Base-by-base conservation (phyloP, 2,329 filamentous ascomycete genomes). In the Tothia fuscella region DNA sequence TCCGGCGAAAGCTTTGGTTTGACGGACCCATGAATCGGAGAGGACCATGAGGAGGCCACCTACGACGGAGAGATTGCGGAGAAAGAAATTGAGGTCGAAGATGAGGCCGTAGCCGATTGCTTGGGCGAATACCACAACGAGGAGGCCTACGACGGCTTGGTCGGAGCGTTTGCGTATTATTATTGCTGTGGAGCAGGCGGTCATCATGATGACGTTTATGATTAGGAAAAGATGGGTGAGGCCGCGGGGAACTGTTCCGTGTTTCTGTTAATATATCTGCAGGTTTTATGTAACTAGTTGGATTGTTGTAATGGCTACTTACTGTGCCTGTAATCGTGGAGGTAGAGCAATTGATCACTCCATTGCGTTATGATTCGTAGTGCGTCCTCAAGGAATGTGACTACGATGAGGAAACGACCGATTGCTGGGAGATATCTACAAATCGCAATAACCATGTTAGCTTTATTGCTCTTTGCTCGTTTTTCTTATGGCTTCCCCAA, bases 51-150 rank as follows among this genome's bases (percentile, higher is more conserved):
- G 74, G 33, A 98, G 76, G 46, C 91, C 91, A 53, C 91, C 91
- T 70, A 96, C 89, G 55, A 98, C 91, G 50, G 87, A 94, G 47
- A 98, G 72, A 61, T 98, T 98, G 66, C 91, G 88, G 50, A 98
- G 82, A 79, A 98, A 98, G 74, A 98, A 98, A 77, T 96, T 98
- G 58, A 96, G 76, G 64, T 98, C 91, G 63, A 98, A 96, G 63
- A 98, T 94, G 48, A 98, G 76, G 46, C 91, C 91, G 62, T 98
- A 98, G 53, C 91, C 91, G 43, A 98, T 76, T 16, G 89, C 91
- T 66, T 98, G 91, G 25, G 87, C 81, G 48, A 98, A 64, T 40
- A 98, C 89, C 41, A 98, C 91, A 41, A 70, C 82, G 61, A 95
- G 82, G 49, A 98, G 82, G 48, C 89, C 91, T 47, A 70, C 77